Conservation (phyloP, 2,329 filamentous ascomycete species). For the Curvularia spicifera region DNA sequence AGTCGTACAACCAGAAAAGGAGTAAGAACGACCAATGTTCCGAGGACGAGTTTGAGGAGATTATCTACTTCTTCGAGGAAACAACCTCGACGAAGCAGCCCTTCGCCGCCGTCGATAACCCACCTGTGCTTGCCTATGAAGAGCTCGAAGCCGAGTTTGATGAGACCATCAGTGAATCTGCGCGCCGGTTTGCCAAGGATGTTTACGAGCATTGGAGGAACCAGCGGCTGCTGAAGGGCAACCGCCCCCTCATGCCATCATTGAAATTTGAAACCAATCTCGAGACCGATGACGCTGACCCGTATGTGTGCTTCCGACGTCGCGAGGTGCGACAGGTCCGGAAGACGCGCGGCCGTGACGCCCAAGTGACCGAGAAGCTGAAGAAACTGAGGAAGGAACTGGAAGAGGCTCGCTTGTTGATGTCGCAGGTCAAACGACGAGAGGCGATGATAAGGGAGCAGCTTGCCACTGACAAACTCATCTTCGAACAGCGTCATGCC, state of each 20-base stretch:
- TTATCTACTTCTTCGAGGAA: constrained; percentile 95
- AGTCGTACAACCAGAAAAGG: constrained; percentile 80
- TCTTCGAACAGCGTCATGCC: constrained; percentile 82
- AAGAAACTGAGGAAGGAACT: constrained; percentile 89
- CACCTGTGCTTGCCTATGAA: constrained; percentile 69
- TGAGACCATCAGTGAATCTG: constrained; percentile 60
- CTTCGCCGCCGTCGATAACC: constrained; percentile 87
- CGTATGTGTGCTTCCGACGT: constrained; percentile 96
- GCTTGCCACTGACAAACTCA: constrained; percentile 72
- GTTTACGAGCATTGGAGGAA: constrained; percentile 91
- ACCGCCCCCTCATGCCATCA: constrained; percentile 74
- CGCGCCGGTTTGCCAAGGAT: constrained; percentile 70
- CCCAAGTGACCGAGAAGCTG: constrained; percentile 91
- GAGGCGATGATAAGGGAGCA: constrained; percentile 81
- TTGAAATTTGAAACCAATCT: constrained; percentile 95
- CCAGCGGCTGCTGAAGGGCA: constrained; percentile 69
- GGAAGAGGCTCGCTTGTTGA: constrained; percentile 83
- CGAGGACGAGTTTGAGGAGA: constrained; percentile 90
- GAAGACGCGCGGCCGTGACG: constrained; percentile 92
- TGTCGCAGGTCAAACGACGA: constrained; percentile 77
- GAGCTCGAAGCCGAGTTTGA: constrained; percentile 69
- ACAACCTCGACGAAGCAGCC: constrained; percentile 83
- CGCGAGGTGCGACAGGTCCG: constrained; percentile 92
- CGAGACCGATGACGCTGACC: constrained; percentile 93
- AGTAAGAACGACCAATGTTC: constrained; percentile 69